phyloP scores from a whole-genome alignment of 306 rosid species.

The Benincasa hispida region DNA sequence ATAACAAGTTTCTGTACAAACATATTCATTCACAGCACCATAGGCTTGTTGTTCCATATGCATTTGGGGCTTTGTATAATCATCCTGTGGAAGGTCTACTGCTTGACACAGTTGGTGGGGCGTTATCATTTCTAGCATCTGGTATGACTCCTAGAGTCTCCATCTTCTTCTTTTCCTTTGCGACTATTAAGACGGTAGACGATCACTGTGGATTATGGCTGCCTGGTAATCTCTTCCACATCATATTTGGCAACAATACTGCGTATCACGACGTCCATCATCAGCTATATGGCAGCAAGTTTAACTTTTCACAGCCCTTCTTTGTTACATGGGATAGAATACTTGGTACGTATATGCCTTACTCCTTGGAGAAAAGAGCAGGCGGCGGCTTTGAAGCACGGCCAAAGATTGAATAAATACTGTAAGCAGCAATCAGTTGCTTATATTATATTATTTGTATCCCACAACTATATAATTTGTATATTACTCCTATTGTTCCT shows the following conservation, averaged over 20 bases:
- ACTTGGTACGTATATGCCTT: conserved; percentile 78
- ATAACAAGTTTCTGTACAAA: conserved; percentile 72
- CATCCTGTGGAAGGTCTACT: conserved; percentile 84
- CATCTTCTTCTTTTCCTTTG: conserved; percentile 66
- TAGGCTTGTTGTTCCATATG: conserved; percentile 67
- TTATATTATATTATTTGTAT: conserved; percentile 34
- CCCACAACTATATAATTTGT: conserved; percentile 32
- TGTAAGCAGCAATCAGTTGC: neutral
- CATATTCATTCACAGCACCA: conserved; percentile 87
- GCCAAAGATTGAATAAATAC: conserved; percentile 11
- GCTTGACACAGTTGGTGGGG: conserved; percentile 81
- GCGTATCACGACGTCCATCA: conserved; percentile 95
- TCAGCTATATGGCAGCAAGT: conserved; percentile 75
- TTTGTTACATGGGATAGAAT: conserved; percentile 78
- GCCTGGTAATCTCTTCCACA: conserved; percentile 68
- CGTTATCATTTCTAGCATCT: conserved; percentile 57
- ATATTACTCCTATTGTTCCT: conserved; percentile 40
- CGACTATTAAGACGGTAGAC: conserved; percentile 67
- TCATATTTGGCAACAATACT: conserved; percentile 66
- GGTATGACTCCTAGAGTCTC: conserved; percentile 85
- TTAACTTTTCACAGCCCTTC: conserved; percentile 84
- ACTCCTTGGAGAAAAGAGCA: conserved; percentile 44
- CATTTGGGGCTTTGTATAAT: conserved; percentile 84
- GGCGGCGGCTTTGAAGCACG: conserved; percentile 68
- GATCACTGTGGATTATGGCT: conserved; percentile 90